Evolutionary conservation across 441 rosid genomes (phyloP), one percentile per base, ranked within the genome.

Genomic region (Pelargonium citronellum): DNA sequence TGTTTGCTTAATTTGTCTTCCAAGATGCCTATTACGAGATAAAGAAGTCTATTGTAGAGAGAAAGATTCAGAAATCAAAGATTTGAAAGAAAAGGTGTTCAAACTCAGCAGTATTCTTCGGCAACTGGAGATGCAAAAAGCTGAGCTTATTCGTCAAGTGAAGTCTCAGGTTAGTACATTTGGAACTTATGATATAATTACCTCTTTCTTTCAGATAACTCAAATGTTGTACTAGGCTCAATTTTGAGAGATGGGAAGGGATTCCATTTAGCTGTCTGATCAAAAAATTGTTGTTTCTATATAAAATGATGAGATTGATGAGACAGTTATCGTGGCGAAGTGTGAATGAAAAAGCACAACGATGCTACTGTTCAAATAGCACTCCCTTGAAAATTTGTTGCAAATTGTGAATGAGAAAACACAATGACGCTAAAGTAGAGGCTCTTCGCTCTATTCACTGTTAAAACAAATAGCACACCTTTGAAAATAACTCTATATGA

Each of bases 41-140:
- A 90, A 82, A 73, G 99, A 94, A 81, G 90, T 84, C 62, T 88
- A 85, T 34, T 82, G 89, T 70, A 84, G 96, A 86, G 99, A 94
- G 67, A 89, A 87, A 67, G 91, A 87, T 16, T 58, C 79, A 7
- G 83, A 86, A 69, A 87, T 87, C 67, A 89, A 85, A 86, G 89
- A 86, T 73, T 55, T 91, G 22, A 94, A 94, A 80, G 94, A 81
- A 64, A 90, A 89, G 71, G 82, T 89, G 49, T 89, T 92, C 57
- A 87, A 86, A 81, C 86, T 88, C 60, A 83, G 81, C 69, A 73
- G 80, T 72, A 75, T 80, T 63, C 87, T 76, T 64, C 83, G 88
- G 79, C 90, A 88, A 79, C 69, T 86, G 70, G 94, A 89, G 79
- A 73, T 62, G 76, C 89, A 89, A 77, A 92, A 83, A 75, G 80